phyloP scores from a whole-genome alignment of 495 filamentous ascomycete genomes.

The Daldinia caldariorum region DNA sequence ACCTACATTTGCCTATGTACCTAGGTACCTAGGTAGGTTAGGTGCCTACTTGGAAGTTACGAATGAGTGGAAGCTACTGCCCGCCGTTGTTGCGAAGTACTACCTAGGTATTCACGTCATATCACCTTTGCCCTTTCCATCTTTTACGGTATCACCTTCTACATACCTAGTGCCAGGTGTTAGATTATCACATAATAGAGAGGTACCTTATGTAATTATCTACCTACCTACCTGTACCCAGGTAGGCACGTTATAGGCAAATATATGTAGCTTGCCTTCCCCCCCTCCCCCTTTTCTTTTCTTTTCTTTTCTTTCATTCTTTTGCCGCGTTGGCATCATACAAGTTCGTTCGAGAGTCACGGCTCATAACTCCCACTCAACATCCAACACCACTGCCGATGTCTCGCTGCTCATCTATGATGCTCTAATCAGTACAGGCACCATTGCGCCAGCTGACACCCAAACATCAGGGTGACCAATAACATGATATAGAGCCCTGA shows the following conservation, averaged over 20 bases:
- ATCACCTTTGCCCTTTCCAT: constrained; percentile 5
- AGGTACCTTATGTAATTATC: not conserved
- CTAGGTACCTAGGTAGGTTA: no score
- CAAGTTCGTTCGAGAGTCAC: not conserved
- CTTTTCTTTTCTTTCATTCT: no score
- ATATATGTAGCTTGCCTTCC: no score
- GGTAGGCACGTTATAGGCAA: not conserved
- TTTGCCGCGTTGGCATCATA: no score
- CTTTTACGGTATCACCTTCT: not conserved
- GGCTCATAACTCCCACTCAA: not conserved
- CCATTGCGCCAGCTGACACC: constrained; percentile 44
- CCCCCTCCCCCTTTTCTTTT: no score
- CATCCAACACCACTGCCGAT: no score
- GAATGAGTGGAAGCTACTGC: not conserved
- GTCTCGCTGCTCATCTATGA: constrained; percentile 5
- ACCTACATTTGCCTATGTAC: no score
- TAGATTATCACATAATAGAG: no score
- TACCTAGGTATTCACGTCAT: not conserved
- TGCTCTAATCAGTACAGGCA: constrained; percentile 48
- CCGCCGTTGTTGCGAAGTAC: not conserved
- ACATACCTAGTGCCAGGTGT: no score
- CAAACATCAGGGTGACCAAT: constrained; percentile 38
- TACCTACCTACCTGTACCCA: not conserved
- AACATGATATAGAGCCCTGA: constrained; percentile 40
- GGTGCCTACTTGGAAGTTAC: no score